Conservation (phyloP, 129 eudicot genomes). For the Glebionis coronaria region DNA sequence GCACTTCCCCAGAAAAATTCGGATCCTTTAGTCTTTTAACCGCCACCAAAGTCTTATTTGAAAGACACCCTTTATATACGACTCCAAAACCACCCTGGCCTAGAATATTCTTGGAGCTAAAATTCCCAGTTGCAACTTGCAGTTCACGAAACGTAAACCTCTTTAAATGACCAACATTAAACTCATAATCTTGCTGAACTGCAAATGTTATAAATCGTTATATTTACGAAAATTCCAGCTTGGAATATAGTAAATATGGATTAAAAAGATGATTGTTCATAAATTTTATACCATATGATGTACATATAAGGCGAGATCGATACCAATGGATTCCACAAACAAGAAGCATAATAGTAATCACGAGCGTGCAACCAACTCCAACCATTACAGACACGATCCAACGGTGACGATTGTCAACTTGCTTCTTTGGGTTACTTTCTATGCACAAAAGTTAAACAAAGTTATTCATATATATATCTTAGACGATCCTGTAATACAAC, state of each 20-base stretch:
- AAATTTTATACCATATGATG: constrained; percentile 61
- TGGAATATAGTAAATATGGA: constrained; percentile 1
- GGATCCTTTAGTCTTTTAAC: constrained; percentile 91
- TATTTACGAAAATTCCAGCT: neutral
- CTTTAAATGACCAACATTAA: constrained; percentile 66
- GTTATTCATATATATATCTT: neutral
- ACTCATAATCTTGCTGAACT: constrained; percentile 95
- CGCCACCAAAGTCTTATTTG: constrained; percentile 75
- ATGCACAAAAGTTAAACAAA: constrained; percentile 19
- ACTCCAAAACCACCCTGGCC: constrained; percentile 98
- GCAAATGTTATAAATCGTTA: constrained; percentile 33
- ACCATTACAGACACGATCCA: constrained; percentile 54
- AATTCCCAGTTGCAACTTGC: constrained; percentile 81
- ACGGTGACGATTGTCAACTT: constrained; percentile 40
- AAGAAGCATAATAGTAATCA: constrained; percentile 54
- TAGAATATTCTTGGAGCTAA: constrained; percentile 71
- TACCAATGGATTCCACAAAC: constrained; percentile 73
- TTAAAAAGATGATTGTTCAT: neutral
- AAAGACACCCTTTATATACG: constrained; percentile 81
- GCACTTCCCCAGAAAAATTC: constrained; percentile 83
- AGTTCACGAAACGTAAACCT: constrained; percentile 83
- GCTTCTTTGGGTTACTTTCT: constrained; percentile 45
- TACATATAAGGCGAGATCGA: constrained; percentile 62
- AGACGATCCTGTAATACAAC: neutral
- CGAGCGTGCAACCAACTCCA: constrained; percentile 74